phyloP scores from a whole-genome alignment of 2,329 filamentous ascomycete species.

The Neonectria sp. region DNA sequence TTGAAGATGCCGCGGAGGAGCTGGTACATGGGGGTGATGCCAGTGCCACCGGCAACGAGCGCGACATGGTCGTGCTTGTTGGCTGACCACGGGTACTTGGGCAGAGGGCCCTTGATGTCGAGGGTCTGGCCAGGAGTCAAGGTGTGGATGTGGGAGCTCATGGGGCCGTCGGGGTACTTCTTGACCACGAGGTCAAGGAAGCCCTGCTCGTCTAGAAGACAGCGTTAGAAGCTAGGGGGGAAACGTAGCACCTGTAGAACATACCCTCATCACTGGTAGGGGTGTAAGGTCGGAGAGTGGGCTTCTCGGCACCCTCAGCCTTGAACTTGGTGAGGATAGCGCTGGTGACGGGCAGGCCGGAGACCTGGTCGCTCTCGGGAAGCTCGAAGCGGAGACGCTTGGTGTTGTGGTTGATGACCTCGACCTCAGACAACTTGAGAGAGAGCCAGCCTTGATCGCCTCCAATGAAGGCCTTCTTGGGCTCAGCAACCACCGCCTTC shows the following conservation, averaged over 20 bases:
- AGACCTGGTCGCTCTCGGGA: conserved; percentile 86
- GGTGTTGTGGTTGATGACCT: conserved; percentile 92
- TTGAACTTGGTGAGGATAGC: conserved; percentile 95
- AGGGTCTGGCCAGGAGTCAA: conserved; percentile 87
- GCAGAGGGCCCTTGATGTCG: conserved; percentile 94
- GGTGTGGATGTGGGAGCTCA: conserved; percentile 91
- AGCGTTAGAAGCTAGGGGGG: conserved; percentile 28
- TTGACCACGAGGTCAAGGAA: conserved; percentile 93
- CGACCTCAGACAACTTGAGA: conserved; percentile 83
- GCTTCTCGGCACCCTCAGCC: conserved; percentile 85
- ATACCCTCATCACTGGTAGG: conserved; percentile 88
- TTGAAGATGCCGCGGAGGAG: conserved; percentile 92
- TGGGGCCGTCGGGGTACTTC: conserved; percentile 89
- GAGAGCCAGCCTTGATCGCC: conserved; percentile 92
- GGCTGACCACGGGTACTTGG: conserved; percentile 89
- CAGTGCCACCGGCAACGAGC: conserved; percentile 93
- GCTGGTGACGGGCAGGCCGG: conserved; percentile 86
- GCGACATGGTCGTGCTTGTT: conserved; percentile 96
- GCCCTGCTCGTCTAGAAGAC: conserved; percentile 76
- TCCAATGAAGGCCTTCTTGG: conserved; percentile 75
- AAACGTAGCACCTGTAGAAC: conserved; percentile 38
- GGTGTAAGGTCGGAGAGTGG: conserved; percentile 92
- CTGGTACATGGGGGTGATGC: conserved; percentile 99
- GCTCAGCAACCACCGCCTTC: conserved; percentile 67
- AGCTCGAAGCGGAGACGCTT: conserved; percentile 93